These are phyloP conservation scores for Amaranthus palmeri DNA, from an alignment of 148 eudicot genomes.

Conservation along the genomic window DNA sequence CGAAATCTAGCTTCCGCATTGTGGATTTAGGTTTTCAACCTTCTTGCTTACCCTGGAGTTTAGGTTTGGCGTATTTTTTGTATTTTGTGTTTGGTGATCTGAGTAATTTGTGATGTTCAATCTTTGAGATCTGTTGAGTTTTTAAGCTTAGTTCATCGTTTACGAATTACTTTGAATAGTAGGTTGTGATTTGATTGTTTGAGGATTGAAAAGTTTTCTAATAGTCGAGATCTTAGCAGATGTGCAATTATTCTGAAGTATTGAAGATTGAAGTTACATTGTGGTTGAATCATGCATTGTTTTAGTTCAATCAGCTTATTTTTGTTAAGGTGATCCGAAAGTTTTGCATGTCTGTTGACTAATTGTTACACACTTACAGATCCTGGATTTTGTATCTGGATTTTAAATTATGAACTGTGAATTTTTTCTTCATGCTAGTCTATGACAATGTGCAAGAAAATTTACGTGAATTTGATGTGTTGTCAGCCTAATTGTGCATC, in stretches of 20 bases:
- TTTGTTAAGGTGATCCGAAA: neutral
- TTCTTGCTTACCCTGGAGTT: no score
- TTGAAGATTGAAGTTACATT: neutral
- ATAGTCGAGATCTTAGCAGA: neutral
- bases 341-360: neutral
- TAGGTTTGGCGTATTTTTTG: neutral
- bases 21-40: neutral
- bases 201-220: neutral
- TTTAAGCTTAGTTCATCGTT: neutral
- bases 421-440: neutral
- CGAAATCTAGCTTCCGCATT: neutral
- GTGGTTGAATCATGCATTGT: neutral
- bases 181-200: neutral
- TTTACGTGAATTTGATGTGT: neutral
- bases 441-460: no score
- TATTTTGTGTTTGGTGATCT: neutral
- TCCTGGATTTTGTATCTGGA: neutral
- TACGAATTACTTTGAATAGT: neutral
- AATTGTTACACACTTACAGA: neutral
- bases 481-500: neutral
- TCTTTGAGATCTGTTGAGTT: slow-evolving; percentile 7
- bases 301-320: neutral
- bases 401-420: neutral
- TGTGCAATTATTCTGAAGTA: neutral
- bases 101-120: neutral